Percentiles rank a stretch among this genome's conserved stretches.
phyloP scores from a whole-genome alignment of 2,329 filamentous ascomycete species.

The Cercospora sp. region DNA sequence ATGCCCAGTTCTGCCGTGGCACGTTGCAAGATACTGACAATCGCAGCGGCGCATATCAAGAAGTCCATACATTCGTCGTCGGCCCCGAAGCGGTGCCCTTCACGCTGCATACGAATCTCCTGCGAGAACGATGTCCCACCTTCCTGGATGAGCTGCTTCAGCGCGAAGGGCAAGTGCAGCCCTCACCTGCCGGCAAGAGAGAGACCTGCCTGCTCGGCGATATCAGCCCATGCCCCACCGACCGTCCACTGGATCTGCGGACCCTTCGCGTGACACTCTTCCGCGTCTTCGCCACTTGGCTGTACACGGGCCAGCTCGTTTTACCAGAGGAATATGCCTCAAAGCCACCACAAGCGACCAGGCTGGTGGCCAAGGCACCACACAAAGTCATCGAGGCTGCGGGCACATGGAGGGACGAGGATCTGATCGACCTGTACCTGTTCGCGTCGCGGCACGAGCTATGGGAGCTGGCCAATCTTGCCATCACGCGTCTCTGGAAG shows the following conservation, averaged over 20 bases:
- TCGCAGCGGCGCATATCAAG: slow-evolving; percentile 9
- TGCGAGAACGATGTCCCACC: slow-evolving; percentile 6
- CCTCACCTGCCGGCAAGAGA: not conserved
- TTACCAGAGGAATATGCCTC: not conserved
- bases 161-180: not conserved
- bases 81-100: slow-evolving; percentile 10
- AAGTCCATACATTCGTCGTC: slow-evolving; percentile 5
- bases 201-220: slow-evolving; percentile 11
- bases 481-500: slow-evolving; percentile 12
- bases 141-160: slow-evolving; percentile 4
- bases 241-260: not conserved
- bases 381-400: slow-evolving; percentile 7
- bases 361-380: slow-evolving; percentile 7
- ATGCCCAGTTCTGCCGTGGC: not conserved
- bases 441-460: slow-evolving; percentile 12
- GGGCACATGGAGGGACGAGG: slow-evolving; percentile 9
- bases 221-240: slow-evolving; percentile 4
- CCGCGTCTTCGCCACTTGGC: slow-evolving; percentile 7
- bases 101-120: slow-evolving; percentile 4
- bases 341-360: not conserved
- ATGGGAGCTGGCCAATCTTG: slow-evolving; percentile 13
- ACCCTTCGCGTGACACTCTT: not conserved
- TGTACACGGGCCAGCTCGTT: slow-evolving; percentile 8
- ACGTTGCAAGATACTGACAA: not conserved
- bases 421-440: slow-evolving; percentile 12